A percentile compares a stretch with the other conserved stretches of the same genome.
These are phyloP conservation scores for Bathelium albidoporum DNA, from an alignment of 495 filamentous ascomycete species.

Conservation along the genomic window DNA sequence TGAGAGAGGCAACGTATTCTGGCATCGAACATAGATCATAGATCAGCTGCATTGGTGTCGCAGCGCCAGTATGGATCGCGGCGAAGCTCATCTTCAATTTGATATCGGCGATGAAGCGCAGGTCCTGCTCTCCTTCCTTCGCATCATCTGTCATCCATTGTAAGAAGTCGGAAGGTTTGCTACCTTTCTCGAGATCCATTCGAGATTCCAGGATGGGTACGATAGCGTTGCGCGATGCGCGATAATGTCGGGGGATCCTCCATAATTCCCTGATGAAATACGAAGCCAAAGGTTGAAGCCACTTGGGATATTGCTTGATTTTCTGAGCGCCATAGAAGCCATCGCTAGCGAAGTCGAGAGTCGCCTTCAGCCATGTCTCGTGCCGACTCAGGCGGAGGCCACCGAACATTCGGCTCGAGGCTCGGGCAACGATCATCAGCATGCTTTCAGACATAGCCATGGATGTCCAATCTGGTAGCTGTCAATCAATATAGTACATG, in stretches of 20 bases:
- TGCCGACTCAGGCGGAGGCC: background rate
- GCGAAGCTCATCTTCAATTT: background rate
- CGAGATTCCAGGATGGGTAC: background rate
- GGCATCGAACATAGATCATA: conserved; percentile 1
- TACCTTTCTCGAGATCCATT: background rate
- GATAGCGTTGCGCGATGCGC: background rate
- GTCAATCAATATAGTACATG: background rate
- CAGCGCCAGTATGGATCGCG: background rate
- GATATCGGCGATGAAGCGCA: background rate
- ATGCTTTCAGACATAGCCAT: background rate
- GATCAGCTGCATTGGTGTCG: background rate
- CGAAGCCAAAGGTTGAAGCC: background rate
- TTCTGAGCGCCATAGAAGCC: background rate
- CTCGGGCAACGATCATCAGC: background rate
- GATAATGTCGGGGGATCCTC: background rate
- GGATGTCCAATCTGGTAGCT: background rate
- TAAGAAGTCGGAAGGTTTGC: background rate
- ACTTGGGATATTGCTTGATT: background rate
- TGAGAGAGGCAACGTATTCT: background rate
- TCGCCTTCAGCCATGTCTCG: background rate
- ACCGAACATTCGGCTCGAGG: background rate
- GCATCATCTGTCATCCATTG: background rate
- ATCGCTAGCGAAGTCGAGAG: background rate
- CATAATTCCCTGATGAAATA: background rate
- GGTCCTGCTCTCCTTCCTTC: background rate